phyloP scores from a whole-genome alignment of 164 flowering plant genomes.

The Chimonanthus salicifolius region DNA sequence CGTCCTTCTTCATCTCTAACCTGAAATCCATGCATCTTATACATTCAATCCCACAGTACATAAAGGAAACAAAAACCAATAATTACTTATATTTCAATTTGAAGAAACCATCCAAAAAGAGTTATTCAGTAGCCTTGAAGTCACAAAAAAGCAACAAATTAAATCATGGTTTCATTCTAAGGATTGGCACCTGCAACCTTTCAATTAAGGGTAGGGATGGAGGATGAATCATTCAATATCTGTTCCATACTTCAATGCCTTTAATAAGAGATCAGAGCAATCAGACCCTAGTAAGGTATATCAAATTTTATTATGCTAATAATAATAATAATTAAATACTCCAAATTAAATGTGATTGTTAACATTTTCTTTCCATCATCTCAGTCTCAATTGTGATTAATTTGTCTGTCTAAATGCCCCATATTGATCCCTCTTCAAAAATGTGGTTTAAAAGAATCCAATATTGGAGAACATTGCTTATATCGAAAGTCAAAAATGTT shows the following conservation, averaged over 20 bases:
- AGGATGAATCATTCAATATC: too few species aligned
- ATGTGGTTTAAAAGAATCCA: neutral
- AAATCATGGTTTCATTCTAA: neutral
- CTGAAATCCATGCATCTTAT: conserved; percentile 29
- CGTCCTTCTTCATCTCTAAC: conserved; percentile 92
- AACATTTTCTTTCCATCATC: neutral
- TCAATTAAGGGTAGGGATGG: neutral
- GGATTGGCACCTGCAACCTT: neutral
- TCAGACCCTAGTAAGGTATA: neutral
- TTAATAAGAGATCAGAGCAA: neutral
- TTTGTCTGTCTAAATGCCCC: neutral
- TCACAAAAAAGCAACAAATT: neutral
- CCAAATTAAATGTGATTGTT: neutral
- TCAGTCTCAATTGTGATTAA: neutral
- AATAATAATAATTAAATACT: neutral
- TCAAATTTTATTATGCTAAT: too few species aligned
- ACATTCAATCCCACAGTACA: neutral
- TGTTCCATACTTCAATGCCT: too few species aligned
- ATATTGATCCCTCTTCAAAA: neutral
- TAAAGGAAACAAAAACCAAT: neutral
- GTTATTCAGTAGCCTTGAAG: neutral
- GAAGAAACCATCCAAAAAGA: neutral
- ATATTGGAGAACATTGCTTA: neutral
- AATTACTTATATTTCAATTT: neutral
- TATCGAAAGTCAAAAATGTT: neutral